A percentile compares a stretch with the other conserved stretches of the same genome.
Conservation (phyloP, 1,284 basidiomycete genomes). For the Pyrrhoderma lamaoense region DNA sequence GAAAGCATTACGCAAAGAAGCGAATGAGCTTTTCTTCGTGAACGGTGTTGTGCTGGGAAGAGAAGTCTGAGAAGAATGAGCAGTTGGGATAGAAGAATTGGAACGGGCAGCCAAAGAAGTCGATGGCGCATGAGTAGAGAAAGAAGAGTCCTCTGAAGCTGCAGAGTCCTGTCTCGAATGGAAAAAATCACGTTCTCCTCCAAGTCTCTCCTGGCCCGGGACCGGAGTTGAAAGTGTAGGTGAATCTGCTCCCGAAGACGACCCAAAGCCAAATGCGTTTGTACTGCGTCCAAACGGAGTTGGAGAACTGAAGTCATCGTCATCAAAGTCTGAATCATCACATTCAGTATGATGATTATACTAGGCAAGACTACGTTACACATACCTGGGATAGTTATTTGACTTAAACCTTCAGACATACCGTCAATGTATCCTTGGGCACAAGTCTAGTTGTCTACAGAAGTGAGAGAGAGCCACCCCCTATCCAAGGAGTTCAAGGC, state of each 20-base stretch:
- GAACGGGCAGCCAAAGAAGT: constrained; percentile 30
- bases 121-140: constrained; percentile 39
- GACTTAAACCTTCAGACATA: constrained; percentile 27
- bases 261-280: constrained; percentile 29
- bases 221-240: constrained; percentile 51
- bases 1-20: constrained; percentile 85
- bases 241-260: constrained; percentile 52
- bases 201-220: constrained; percentile 29
- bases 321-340: constrained; percentile 53
- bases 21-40: constrained; percentile 78
- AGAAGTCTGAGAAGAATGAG: constrained; percentile 64
- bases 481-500: no score
- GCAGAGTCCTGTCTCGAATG: constrained; percentile 72
- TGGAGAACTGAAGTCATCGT: constrained; percentile 57
- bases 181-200: constrained; percentile 54
- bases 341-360: neutral
- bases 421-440: neutral
- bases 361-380: constrained; percentile 14
- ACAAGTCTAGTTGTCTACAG: no score
- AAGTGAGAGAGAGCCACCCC: no score
- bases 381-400: constrained; percentile 77
- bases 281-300: constrained; percentile 56
- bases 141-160: constrained; percentile 56
- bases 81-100: constrained; percentile 45
- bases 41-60: constrained; percentile 49